Evolutionary conservation across 2,329 filamentous ascomycete genomes (phyloP), one percentile per base, ranked within the genome.

Genomic region (Blastomyces silverae): DNA sequence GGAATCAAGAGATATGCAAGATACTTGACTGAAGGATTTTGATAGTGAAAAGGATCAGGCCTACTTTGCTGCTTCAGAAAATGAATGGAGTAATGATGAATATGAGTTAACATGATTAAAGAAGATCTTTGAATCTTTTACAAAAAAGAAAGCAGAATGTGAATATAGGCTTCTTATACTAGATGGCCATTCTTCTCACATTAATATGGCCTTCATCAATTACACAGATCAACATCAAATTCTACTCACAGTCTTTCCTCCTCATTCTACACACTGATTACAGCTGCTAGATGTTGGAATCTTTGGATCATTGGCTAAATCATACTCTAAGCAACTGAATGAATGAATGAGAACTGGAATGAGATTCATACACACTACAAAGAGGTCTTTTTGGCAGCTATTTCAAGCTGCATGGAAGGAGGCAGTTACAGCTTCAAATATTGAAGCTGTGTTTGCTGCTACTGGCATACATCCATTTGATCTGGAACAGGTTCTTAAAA

Each of bases 181-280:
- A 8, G 20, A 65, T 64, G 48, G 22, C 6, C 39, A 65, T 48
- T 55, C 20, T 13, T 65, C 56, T 42, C 31, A 65, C 64, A 52
- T 65, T 20, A 65, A 65, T 25, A 60, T 63, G 22, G 44, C 50
- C 53, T 65, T 63, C 25, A 65, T 65, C 34, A 34, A 65, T 46
- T 65, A 46, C 37, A 22, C 42, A 37, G 20, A 63, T 37, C 2
- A 28, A 37, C 52, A 65, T 65, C 42, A 34, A 3, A 65, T 65
- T 58, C n/a, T 59, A 39, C 61, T 65, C 53, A 31, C 44, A 1
- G 28, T 65, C 48, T 37, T 65, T 56, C 25, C 56, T 56, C n/a
- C 55, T 61, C 34, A 65, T 52, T 65, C 48, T 55, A 63, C 42
- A 59, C 48, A 65, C 55, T 56, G 37, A 39, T 61, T 65, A 63